These are phyloP conservation scores for Talaromyces amestolkiae DNA, from an alignment of 2,329 filamentous ascomycete species.

Conservation along the genomic window DNA sequence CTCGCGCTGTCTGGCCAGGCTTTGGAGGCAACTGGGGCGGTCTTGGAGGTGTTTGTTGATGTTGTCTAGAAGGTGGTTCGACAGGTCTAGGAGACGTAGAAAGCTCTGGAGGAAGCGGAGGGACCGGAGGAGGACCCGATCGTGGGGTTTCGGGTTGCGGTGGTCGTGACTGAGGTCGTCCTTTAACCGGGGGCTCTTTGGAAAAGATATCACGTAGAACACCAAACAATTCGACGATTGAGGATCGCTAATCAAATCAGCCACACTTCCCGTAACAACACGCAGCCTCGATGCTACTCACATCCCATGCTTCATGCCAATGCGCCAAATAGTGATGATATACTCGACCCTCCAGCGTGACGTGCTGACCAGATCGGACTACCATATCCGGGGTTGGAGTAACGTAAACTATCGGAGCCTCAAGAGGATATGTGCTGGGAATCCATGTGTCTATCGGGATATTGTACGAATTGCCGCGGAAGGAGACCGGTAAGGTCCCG, in stretches of 20 bases:
- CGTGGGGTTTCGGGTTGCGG: slow-evolving; percentile 27
- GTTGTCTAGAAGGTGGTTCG: slow-evolving; percentile 31
- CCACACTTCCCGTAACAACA: slow-evolving; percentile 15
- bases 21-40: slow-evolving; percentile 42
- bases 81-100: slow-evolving; percentile 35
- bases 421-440: slow-evolving; percentile 82
- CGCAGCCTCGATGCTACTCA: slow-evolving; percentile 50
- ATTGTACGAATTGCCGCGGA: slow-evolving; percentile 82
- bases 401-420: slow-evolving; percentile 83
- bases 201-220: slow-evolving; percentile 85
- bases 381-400: slow-evolving; percentile 85
- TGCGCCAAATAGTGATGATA: slow-evolving; percentile 94
- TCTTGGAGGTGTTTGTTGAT: slow-evolving; percentile 19
- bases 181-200: slow-evolving; percentile 88
- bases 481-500: slow-evolving; percentile 86
- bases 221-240: slow-evolving; percentile 74
- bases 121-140: slow-evolving; percentile 61
- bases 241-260: slow-evolving; percentile 63
- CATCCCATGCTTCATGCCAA: slow-evolving; percentile 88
- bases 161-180: slow-evolving; percentile 47
- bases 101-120: slow-evolving; percentile 67
- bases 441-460: slow-evolving; percentile 94
- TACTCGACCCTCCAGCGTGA: slow-evolving; percentile 85
- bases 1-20: slow-evolving; percentile 26
- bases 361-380: slow-evolving; percentile 88